phyloP scores from a whole-genome alignment of 116 monocot species.

The Cymodocea nodosa region DNA sequence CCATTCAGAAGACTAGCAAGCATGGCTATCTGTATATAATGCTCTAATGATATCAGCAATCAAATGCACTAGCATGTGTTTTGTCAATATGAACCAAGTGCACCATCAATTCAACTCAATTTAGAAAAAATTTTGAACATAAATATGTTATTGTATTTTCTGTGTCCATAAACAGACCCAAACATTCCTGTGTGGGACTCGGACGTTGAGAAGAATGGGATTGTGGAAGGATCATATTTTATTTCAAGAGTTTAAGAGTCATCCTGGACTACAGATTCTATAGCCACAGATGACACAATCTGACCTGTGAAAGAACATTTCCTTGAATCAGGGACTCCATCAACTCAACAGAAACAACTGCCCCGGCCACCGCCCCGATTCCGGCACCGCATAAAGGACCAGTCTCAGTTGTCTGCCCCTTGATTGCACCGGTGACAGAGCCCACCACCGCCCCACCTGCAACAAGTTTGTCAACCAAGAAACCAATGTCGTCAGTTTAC shows the following conservation, averaged over 20 bases:
- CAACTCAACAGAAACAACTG: conserved; percentile 40
- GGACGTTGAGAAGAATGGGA: too few relatives aligned
- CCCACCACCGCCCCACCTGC: conserved; percentile 52
- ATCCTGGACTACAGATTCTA: too few relatives aligned
- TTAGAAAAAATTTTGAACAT: too few relatives aligned
- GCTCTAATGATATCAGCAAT: background rate
- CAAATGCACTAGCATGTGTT: too few relatives aligned
- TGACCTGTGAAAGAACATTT: conserved; percentile 29
- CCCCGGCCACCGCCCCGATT: conserved; percentile 38
- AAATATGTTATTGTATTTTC: too few relatives aligned
- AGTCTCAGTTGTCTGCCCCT: conserved; percentile 57
- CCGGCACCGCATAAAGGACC: conserved; percentile 31
- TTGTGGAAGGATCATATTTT: too few relatives aligned
- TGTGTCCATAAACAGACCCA: too few relatives aligned
- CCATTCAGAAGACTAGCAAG: conserved; percentile 40
- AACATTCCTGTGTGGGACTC: too few relatives aligned
- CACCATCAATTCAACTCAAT: too few relatives aligned
- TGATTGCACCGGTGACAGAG: conserved; percentile 30
- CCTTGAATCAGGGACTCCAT: conserved; percentile 47
- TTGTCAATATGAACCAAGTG: too few relatives aligned
- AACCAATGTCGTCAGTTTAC: background rate
- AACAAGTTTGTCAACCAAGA: background rate
- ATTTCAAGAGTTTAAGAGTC: too few relatives aligned
- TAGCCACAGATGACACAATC: background rate
- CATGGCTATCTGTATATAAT: conserved; percentile 19